Percentiles rank a stretch among this genome's conserved stretches.
Conservation (phyloP, 306 rosid species). For the Vigna hirtella region DNA sequence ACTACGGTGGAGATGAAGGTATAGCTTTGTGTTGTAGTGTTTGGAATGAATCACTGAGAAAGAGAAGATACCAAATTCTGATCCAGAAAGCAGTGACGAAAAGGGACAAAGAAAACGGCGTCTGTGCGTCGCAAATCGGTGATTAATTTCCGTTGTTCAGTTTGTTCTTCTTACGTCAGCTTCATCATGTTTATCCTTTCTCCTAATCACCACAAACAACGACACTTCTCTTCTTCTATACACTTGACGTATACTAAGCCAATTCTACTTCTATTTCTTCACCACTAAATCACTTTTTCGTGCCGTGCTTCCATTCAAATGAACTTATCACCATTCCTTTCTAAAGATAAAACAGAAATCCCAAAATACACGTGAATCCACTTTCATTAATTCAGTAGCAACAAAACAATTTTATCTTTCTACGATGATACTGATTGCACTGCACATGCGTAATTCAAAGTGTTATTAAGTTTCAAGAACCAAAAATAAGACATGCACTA, state of each 20-base stretch:
- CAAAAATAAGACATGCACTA: no score
- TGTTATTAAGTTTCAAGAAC: no score
- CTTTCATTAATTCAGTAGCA: no score
- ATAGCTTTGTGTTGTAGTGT: background rate
- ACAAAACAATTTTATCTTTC: no score
- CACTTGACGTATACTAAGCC: background rate
- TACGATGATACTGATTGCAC: no score
- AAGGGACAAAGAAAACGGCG: constrained; percentile 51
- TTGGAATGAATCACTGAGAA: background rate
- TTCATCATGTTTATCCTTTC: constrained; percentile 49
- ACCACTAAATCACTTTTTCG: no score
- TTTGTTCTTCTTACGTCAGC: background rate
- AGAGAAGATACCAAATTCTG: background rate
- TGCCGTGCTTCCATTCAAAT: no score
- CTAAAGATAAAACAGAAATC: no score
- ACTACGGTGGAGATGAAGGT: background rate
- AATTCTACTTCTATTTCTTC: background rate
- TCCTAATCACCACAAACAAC: background rate
- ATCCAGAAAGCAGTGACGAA: constrained; percentile 11
- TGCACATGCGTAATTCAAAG: no score
- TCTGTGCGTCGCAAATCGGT: constrained; percentile 54
- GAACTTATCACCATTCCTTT: no score
- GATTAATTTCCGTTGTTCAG: no score
- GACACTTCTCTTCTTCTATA: background rate
- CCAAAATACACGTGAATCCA: no score